These are phyloP conservation scores for Xerophyta viscosa DNA, from an alignment of 106 monocot genomes.

Conservation along the genomic window DNA sequence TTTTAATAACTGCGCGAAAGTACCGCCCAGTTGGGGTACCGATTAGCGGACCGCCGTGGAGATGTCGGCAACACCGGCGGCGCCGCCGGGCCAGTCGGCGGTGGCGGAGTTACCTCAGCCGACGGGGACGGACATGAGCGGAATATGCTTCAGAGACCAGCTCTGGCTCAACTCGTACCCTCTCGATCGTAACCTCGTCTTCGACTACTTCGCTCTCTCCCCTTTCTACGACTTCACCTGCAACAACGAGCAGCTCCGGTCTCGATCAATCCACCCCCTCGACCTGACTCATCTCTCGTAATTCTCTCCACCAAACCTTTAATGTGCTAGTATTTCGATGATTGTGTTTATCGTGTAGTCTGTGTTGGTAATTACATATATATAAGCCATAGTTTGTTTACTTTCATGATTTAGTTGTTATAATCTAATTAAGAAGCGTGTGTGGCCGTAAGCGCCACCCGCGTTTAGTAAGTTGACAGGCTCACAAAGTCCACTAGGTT, in stretches of 20 bases:
- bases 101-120: conserved; percentile 35
- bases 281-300: conserved; percentile 89
- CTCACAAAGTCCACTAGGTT: too few relatives aligned
- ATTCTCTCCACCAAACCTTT: background rate
- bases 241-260: conserved; percentile 95
- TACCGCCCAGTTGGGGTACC: too few relatives aligned
- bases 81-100: conserved; percentile 41
- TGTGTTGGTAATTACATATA: background rate
- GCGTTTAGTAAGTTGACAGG: too few relatives aligned
- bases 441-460: too few relatives aligned
- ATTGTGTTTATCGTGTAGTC: background rate
- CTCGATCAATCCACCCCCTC: conserved; percentile 89
- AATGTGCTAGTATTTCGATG: background rate
- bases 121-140: conserved; percentile 99
- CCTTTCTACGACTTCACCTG: conserved; percentile 94
- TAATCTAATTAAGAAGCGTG: too few relatives aligned
- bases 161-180: conserved; percentile 94
- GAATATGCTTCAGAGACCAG: conserved; percentile 96
- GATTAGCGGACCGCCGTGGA: background rate
- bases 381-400: too few relatives aligned
- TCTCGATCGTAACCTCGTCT: conserved; percentile 85
- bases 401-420: too few relatives aligned
- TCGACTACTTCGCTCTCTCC: conserved; percentile 97
- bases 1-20: too few relatives aligned
- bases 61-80: background rate